Percentiles rank a stretch among this genome's conserved stretches.
Conservation (phyloP, 1,139 yeast genomes). For the Saccharomyces hybrid region DNA sequence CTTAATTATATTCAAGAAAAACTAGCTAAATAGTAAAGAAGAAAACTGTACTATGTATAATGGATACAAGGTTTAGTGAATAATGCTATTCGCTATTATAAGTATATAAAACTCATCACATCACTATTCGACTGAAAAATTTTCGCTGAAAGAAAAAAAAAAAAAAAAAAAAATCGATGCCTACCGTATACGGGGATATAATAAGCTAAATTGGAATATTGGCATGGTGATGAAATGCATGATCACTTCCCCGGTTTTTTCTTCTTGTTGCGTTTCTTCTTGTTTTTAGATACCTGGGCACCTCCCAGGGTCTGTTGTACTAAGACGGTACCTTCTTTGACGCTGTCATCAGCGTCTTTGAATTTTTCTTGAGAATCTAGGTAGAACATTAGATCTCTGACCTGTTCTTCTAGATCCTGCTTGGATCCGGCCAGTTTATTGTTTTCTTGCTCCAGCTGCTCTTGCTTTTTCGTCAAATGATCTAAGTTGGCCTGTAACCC, state of each 20-base stretch:
- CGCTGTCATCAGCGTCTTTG: slow-evolving; percentile 61
- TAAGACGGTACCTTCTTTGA: slow-evolving; percentile 61
- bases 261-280: slow-evolving; percentile 12
- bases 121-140: background rate
- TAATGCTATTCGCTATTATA: background rate
- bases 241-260: slow-evolving; percentile 3
- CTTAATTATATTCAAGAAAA: background rate
- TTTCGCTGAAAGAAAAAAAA: background rate
- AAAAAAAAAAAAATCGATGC: background rate
- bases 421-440: slow-evolving; percentile 17
- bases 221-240: background rate
- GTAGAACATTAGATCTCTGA: slow-evolving; percentile 73
- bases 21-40: background rate
- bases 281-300: slow-evolving; percentile 1
- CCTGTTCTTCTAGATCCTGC: slow-evolving; percentile 56
- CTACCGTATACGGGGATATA: background rate
- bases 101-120: background rate
- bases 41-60: background rate
- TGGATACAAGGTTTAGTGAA: background rate
- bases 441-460: slow-evolving; percentile 26
- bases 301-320: slow-evolving; percentile 17
- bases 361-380: slow-evolving; percentile 68
- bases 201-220: background rate
- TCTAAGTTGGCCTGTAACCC: slow-evolving; percentile 55
- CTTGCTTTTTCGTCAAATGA: slow-evolving; percentile 36